Base-by-base conservation (phyloP, 2,329 filamentous ascomycete species). In the Emmonsia crescens region DNA sequence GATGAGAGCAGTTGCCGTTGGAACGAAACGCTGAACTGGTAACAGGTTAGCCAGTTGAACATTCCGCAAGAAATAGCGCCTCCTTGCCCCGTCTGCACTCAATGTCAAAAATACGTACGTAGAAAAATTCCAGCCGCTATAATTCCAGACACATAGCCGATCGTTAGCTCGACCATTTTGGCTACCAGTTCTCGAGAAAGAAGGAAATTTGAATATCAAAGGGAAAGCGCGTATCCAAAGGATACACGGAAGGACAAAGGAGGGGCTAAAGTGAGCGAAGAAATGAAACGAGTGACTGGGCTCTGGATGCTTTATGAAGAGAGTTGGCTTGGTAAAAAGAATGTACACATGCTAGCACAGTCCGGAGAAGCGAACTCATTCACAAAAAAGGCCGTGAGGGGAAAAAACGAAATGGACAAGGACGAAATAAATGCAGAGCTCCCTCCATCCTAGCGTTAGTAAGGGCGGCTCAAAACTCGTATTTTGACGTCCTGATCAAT, bases 61-160 rank as follows among this genome's bases (percentile, higher is more conserved):
- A 29, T 49, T 31, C 21, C 1, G 12, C 5, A 36, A 21, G 5
- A 12, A 5, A 29, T 16, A 46, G 38, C 55, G 24, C 29, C 38
- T 31, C 9, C 19, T 57, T 44, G 24, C n/a, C 27, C 21, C 8
- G 12, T 31, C 10, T 21, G 40, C 19, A 12, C 14, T 36, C n/a
- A 16, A 31, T 49, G 38, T 48, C 14, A 36, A 52, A 38, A 40
- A 12, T 21, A 57, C 66, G 29, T 67, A 73, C 72, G 64, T 19
- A 75, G 44, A 60, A 73, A 72, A 38, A 77, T 67, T 14, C 65
- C 72, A 2, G 73, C 73, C 27, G 75, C 74, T 56, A 78, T 76
- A 46, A 76, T 69, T 60, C 74, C 76, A 44, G 76, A 75, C 19
- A 76, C 73, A 60, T 76, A 67, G 54, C 72, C 74, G 38, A 78